A percentile compares a stretch with the other conserved stretches of the same genome.
Conservation (phyloP, 176 grass and related monocot species). For the Avena insularis region DNA sequence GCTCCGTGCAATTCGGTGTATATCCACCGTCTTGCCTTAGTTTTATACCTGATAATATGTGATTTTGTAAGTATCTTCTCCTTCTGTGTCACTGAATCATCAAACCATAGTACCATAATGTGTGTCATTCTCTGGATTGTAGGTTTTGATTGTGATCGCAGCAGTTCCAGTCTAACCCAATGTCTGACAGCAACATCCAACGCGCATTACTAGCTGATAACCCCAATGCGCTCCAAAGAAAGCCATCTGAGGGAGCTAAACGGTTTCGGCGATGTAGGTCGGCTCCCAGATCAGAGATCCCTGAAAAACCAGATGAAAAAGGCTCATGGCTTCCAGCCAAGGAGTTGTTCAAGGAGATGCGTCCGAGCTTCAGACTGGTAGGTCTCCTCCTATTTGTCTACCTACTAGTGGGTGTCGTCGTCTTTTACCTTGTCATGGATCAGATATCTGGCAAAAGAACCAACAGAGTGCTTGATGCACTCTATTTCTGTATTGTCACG, state of each 20-base stretch:
- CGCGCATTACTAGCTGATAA: constrained; percentile 46
- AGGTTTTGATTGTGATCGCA: background rate
- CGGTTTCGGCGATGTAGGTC: constrained; percentile 61
- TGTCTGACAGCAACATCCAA: constrained; percentile 49
- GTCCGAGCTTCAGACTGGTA: constrained; percentile 62
- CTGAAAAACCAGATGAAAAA: constrained; percentile 31
- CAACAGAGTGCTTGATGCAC: constrained; percentile 71
- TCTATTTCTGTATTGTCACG: constrained; percentile 86
- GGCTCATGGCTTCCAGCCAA: constrained; percentile 47
- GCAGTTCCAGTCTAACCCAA: constrained; percentile 30
- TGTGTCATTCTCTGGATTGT: background rate
- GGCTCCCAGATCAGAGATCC: constrained; percentile 46
- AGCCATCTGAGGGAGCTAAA: constrained; percentile 37
- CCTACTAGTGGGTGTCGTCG: constrained; percentile 55
- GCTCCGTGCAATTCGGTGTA: background rate
- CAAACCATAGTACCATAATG: background rate
- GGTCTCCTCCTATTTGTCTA: constrained; percentile 67
- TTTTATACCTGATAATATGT: constrained; percentile 18
- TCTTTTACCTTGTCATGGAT: constrained; percentile 74
- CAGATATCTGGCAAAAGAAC: constrained; percentile 75
- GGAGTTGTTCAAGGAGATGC: constrained; percentile 49
- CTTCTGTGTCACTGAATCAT: background rate
- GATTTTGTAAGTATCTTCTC: background rate
- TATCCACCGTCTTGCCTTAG: background rate
- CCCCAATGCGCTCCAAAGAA: constrained; percentile 26